Conservation (phyloP, 164 flowering plant genomes). For the Tetracentron sinense region DNA sequence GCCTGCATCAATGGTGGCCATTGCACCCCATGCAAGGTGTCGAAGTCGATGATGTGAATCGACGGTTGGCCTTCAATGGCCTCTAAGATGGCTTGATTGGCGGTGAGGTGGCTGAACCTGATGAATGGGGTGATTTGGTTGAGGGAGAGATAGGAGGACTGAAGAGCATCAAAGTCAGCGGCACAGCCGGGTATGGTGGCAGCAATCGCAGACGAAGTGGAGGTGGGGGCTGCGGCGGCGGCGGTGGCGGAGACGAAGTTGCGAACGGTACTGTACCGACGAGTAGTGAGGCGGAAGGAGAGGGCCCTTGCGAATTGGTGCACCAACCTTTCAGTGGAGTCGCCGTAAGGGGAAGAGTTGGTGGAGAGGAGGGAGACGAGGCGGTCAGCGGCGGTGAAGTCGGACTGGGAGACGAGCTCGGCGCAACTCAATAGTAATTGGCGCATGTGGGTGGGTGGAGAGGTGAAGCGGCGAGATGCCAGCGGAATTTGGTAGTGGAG, state of each 20-base stretch:
- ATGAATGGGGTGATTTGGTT: conserved; percentile 88
- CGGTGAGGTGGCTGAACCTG: conserved; percentile 81
- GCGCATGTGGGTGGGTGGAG: conserved; percentile 46
- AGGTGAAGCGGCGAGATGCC: conserved; percentile 15
- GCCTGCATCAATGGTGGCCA: conserved; percentile 97
- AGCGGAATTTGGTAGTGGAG: conserved; percentile 12
- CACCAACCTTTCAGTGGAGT: conserved; percentile 66
- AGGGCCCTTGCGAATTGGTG: conserved; percentile 67
- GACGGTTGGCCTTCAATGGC: conserved; percentile 51
- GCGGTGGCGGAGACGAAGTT: conserved; percentile 2
- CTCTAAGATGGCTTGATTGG: conserved; percentile 92
- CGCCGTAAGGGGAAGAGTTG: conserved; percentile 66
- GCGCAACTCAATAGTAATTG: conserved; percentile 67
- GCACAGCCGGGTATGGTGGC: background rate
- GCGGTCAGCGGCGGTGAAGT: conserved; percentile 58
- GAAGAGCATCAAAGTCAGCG: conserved; percentile 18
- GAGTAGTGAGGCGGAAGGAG: conserved; percentile 39
- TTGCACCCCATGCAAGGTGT: conserved; percentile 89
- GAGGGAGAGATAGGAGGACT: conserved; percentile 63
- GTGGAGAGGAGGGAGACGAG: conserved; percentile 54
- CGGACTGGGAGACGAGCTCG: conserved; percentile 58
- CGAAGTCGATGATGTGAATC: conserved; percentile 79
- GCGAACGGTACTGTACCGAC: conserved; percentile 8
- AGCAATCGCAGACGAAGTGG: background rate
- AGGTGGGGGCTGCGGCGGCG: background rate